Conservation (phyloP, 2,329 filamentous ascomycete species). For the Mycosphaerella sp. region DNA sequence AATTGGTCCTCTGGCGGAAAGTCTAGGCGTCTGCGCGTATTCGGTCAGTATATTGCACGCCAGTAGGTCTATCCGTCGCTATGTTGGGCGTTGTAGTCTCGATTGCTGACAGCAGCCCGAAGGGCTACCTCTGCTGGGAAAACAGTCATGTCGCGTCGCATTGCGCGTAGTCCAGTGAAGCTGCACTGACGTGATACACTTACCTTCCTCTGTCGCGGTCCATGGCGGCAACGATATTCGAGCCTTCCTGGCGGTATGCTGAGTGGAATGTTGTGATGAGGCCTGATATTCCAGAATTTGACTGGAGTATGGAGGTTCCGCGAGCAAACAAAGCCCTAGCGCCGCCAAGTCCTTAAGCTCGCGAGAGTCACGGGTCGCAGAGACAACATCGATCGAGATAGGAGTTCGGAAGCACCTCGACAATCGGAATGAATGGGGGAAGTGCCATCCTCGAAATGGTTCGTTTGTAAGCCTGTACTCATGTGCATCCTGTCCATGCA, state of each 20-base stretch:
- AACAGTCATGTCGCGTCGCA: background rate
- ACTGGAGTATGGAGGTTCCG: background rate
- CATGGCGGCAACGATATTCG: slow-evolving; percentile 16
- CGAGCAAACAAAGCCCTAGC: background rate
- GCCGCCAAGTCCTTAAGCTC: background rate
- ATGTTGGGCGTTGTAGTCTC: background rate
- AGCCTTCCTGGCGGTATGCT: background rate
- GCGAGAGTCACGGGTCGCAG: background rate
- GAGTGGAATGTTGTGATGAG: background rate
- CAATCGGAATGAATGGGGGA: background rate
- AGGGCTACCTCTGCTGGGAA: background rate
- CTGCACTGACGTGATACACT: slow-evolving; percentile 19
- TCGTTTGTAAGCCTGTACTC: background rate
- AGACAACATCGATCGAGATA: background rate
- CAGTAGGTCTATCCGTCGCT: background rate
- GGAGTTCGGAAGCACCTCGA: background rate
- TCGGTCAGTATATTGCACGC: slow-evolving; percentile 7
- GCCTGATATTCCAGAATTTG: background rate
- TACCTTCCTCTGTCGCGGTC: slow-evolving; percentile 40
- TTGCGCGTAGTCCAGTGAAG: background rate
- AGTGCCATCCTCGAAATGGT: background rate
- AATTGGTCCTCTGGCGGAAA: slow-evolving; percentile 33
- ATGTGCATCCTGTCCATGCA: slow-evolving; percentile 1
- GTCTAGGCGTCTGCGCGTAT: slow-evolving; percentile 20
- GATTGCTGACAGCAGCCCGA: background rate